These are phyloP conservation scores for Vinca minor DNA, from an alignment of 257 asterid genomes.

Conservation along the genomic window DNA sequence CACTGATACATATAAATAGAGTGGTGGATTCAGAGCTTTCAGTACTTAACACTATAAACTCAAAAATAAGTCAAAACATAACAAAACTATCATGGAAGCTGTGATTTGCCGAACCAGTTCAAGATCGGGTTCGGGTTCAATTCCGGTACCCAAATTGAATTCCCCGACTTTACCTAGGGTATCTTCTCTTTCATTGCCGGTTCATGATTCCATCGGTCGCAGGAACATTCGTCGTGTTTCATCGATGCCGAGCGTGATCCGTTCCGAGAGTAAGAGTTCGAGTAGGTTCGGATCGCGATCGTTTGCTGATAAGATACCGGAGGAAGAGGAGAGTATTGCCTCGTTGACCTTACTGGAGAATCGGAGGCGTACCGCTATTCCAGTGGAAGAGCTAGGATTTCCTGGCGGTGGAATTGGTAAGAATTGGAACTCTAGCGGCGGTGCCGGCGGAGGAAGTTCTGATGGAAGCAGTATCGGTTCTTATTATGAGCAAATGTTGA, in stretches of 20 bases:
- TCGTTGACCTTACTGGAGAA: no score
- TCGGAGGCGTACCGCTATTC: slow-evolving; percentile 5
- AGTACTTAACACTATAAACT: neutral
- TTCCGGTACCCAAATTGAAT: slow-evolving; percentile 19
- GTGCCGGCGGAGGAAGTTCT: slow-evolving; percentile 18
- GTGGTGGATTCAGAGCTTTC: neutral
- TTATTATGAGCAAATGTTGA: slow-evolving; percentile 47
- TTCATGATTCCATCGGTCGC: slow-evolving; percentile 19
- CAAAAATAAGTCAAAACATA: slow-evolving; percentile 3
- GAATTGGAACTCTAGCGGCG: slow-evolving; percentile 34
- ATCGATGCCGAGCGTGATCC: no score
- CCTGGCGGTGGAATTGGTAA: slow-evolving; percentile 45
- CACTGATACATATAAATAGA: neutral
- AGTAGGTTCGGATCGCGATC: slow-evolving; percentile 31
- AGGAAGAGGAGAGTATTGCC: no score
- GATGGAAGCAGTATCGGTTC: slow-evolving; percentile 31
- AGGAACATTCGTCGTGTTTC: slow-evolving; percentile 30
- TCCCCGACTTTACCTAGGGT: slow-evolving; percentile 17
- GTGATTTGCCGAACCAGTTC: slow-evolving; percentile 40
- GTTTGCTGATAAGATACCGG: slow-evolving; percentile 24
- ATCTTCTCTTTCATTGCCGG: slow-evolving; percentile 11
- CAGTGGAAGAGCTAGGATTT: slow-evolving; percentile 27
- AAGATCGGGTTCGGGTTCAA: slow-evolving; percentile 44
- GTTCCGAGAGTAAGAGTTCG: slow-evolving; percentile 17
- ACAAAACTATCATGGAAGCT: slow-evolving; percentile 36